Percentiles rank a stretch among this genome's conserved stretches.
Evolutionary conservation across 768 basidiomycete genomes (phyloP).

Genomic region (Leccinum rimulosum): DNA sequence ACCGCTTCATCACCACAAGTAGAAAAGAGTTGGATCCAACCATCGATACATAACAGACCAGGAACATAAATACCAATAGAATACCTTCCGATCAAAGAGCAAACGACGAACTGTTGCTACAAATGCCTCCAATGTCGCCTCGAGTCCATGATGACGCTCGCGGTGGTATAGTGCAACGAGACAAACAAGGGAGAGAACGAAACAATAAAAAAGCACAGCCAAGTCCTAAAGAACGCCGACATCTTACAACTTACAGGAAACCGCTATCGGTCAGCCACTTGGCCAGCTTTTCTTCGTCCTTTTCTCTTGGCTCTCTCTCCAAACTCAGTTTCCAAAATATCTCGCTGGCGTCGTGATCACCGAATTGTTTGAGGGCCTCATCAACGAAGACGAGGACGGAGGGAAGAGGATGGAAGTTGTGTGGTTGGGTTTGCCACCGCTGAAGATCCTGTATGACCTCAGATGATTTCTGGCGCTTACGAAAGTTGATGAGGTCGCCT

Average conservation of each 20-base stretch:
- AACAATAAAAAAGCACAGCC: background rate
- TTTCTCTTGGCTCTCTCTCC: slow-evolving; percentile 53
- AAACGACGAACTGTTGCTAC: background rate
- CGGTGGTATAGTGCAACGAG: slow-evolving; percentile 3
- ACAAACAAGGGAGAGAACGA: background rate
- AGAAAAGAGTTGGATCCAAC: too few relatives aligned
- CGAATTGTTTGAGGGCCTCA: slow-evolving; percentile 37
- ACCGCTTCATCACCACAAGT: too few relatives aligned
- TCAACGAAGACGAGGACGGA: slow-evolving; percentile 45
- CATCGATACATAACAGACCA: background rate
- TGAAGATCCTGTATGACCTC: slow-evolving; percentile 59
- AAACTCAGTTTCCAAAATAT: slow-evolving; percentile 46
- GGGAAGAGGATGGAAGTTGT: slow-evolving; percentile 48
- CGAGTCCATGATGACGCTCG: slow-evolving; percentile 8
- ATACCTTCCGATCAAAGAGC: background rate
- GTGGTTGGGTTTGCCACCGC: slow-evolving; percentile 52
- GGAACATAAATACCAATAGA: background rate
- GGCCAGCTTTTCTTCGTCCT: slow-evolving; percentile 50
- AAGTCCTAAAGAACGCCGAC: background rate
- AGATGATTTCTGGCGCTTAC: slow-evolving; percentile 51
- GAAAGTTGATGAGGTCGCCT: slow-evolving; percentile 53
- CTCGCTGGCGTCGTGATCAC: slow-evolving; percentile 32
- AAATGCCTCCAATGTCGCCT: background rate
- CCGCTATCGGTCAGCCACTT: slow-evolving; percentile 39
- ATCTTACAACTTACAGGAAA: slow-evolving; percentile 27